Evolutionary conservation across 1,284 basidiomycete species (phyloP), one percentile per base, ranked within the genome.

Genomic region (Ceraceosorus guamensis): DNA sequence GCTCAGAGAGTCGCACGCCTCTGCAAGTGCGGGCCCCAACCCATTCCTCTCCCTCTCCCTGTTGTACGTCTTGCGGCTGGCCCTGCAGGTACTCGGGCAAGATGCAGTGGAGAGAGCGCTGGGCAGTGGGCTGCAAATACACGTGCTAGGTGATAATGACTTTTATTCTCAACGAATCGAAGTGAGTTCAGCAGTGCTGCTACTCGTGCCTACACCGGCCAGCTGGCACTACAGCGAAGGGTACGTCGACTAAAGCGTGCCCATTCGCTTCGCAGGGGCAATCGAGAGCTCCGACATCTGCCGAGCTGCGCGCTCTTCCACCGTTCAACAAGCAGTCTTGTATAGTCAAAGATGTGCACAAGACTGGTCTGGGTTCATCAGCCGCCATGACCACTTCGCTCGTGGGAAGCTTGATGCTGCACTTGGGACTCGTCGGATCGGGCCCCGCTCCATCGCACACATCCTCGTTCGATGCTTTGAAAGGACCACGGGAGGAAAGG

Each of bases 381-480:
- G 93, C 93, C 0, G 90, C 95, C 0, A 84, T 99, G 69, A 95
- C 96, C 71, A 96, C 95, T 0, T 95, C 92, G 37, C 83, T 98
- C 55, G 87, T 91, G 47, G 86, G 88, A 35, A 86, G 86, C 4
- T 81, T 99, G 31, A 83, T 97, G 24, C 77, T 91, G 8, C 89
- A 91, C 69, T 81, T 93, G 57, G 79, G 79, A 43, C 81, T 85
- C 48, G 83, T 90, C 61, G 77, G 82, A 34, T n/a, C n/a, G n/a
- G n/a, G n/a, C n/a, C n/a, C n/a, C n/a, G 62, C 59, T 34, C 33
- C 57, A 0, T 16, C 30, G 33, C 13, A 31, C 33, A 41, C 49
- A 41, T 37, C 41, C 24, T 30, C 18, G 24, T 57, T 13, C 7
- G 77, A n/a, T 76, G 79, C 52, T n/a, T n/a, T n/a, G n/a, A n/a